Percentiles rank a stretch among this genome's conserved stretches.
Conservation (phyloP, 768 basidiomycete species). For the Lentinula detonsa region DNA sequence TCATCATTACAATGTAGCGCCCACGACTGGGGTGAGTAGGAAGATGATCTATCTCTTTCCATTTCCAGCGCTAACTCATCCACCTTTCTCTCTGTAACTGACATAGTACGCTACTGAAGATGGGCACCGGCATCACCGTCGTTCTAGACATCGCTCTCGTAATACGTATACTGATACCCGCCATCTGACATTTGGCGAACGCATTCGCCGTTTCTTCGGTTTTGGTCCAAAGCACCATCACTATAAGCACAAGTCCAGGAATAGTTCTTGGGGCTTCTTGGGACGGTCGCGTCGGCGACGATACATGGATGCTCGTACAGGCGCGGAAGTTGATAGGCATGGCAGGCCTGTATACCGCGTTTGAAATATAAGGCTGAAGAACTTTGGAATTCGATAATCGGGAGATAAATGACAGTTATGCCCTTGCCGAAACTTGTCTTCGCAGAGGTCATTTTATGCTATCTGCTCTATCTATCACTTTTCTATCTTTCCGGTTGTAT, state of each 20-base stretch:
- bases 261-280: constrained; percentile 49
- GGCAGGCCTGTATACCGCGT: constrained; percentile 23
- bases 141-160: constrained; percentile 6
- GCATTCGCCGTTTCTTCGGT: constrained; percentile 49
- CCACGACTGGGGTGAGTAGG: neutral
- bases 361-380: neutral
- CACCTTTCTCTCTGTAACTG: neutral
- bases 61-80: neutral
- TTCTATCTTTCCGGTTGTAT: neutral
- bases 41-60: neutral
- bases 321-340: constrained; percentile 47
- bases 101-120: neutral
- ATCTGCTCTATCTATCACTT: neutral
- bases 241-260: constrained; percentile 37
- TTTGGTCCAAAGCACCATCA: constrained; percentile 30
- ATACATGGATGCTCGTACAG: constrained; percentile 44
- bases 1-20: constrained; percentile 1
- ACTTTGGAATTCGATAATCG: neutral
- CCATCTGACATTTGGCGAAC: constrained; percentile 34
- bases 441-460: neutral
- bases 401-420: neutral
- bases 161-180: constrained; percentile 8
- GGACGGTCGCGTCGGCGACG: constrained; percentile 42
- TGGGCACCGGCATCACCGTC: constrained; percentile 6
- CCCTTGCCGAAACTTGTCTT: neutral